Conservation (phyloP, 176 grass and related monocot species). For the Bolboschoenus planiculmis region DNA sequence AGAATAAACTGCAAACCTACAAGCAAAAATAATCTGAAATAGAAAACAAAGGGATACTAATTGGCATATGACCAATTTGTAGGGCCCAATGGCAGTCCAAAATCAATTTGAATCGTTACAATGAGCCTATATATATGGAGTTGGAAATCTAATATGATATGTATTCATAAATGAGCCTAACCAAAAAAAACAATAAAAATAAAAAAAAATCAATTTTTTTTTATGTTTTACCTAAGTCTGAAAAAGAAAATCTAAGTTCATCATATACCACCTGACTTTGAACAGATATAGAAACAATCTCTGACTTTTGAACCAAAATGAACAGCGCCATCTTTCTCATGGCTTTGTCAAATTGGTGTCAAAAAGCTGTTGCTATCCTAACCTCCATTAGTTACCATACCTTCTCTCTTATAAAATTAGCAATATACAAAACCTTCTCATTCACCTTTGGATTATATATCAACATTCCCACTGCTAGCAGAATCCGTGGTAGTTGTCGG, state of each 20-base stretch:
- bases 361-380: neutral
- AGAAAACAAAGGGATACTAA: neutral
- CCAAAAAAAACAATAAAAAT: neutral
- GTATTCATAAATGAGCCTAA: neutral
- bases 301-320: neutral
- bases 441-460: neutral
- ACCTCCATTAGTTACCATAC: neutral
- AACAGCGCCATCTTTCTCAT: neutral
- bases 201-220: neutral
- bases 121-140: too few species aligned
- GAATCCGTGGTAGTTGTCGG: slow-evolving; percentile 3
- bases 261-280: neutral
- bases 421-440: neutral
- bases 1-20: neutral
- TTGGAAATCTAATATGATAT: neutral
- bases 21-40: neutral
- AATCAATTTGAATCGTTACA: neutral
- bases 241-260: neutral
- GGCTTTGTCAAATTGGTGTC: neutral
- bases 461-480: slow-evolving; percentile 2
- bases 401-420: slow-evolving; percentile 2
- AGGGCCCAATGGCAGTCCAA: neutral
- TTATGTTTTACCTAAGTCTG: neutral
- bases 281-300: neutral
- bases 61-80: neutral